Percentiles rank a stretch among this genome's conserved stretches.
phyloP scores from a whole-genome alignment of 768 basidiomycete genomes.

The Suillus discolor region DNA sequence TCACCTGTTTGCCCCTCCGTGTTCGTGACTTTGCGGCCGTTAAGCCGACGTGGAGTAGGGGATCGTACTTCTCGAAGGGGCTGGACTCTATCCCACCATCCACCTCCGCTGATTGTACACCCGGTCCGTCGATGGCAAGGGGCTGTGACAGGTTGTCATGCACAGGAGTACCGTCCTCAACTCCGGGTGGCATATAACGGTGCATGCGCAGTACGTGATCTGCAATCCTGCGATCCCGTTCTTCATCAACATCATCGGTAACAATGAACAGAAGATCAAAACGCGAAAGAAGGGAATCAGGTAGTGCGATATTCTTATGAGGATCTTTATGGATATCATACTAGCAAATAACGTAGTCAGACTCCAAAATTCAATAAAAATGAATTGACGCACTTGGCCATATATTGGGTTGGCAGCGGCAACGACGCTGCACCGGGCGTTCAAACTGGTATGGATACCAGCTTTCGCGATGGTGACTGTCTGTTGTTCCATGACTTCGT shows the following conservation, averaged over 20 bases:
- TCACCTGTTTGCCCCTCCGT: conserved; percentile 58
- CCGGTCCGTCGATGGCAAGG: conserved; percentile 83
- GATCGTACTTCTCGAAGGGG: conserved; percentile 96
- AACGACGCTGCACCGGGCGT: conserved; percentile 96
- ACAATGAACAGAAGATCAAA: conserved; percentile 98
- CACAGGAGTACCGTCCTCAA: conserved; percentile 93
- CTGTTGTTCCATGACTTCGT: conserved; percentile 99
- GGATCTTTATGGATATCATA: conserved; percentile 99
- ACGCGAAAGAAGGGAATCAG: conserved; percentile 96
- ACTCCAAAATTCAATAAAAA: conserved; percentile 8
- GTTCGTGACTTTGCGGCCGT: conserved; percentile 49
- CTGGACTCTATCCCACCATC: conserved; percentile 47
- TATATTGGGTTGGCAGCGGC: conserved; percentile 99
- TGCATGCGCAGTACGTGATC: conserved; percentile 98
- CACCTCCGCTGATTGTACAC: conserved; percentile 39
- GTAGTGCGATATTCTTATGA: conserved; percentile 97
- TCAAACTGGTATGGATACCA: conserved; percentile 97
- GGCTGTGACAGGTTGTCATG: conserved; percentile 88
- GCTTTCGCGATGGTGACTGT: conserved; percentile 99
- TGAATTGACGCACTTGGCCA: conserved; percentile 66
- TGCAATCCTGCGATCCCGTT: conserved; percentile 90
- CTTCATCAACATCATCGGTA: conserved; percentile 97
- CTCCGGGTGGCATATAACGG: conserved; percentile 92
- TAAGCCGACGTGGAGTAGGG: conserved; percentile 88
- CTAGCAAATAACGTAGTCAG: conserved; percentile 42